Percentiles rank a stretch among this genome's conserved stretches.
These are phyloP conservation scores for Mucor circinelloides DNA, from an alignment of 371 early-diverging fungal genomes.

Conservation along the genomic window DNA sequence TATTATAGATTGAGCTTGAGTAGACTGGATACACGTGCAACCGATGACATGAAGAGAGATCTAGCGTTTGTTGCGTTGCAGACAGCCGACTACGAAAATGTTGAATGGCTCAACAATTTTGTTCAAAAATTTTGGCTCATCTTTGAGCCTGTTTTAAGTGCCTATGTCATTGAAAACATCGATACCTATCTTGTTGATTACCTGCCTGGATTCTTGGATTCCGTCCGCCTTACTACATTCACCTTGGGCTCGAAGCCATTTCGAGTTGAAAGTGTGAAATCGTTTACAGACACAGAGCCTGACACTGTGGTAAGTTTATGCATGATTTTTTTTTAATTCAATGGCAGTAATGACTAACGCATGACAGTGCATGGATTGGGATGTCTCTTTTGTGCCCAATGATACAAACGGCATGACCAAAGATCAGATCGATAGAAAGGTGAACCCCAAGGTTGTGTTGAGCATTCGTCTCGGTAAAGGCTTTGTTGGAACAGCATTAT, in stretches of 20 bases:
- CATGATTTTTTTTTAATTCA: too few species aligned
- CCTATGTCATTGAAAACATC: conserved; percentile 71
- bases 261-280: conserved; percentile 83
- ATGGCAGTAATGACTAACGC: neutral
- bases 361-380: conserved; percentile 87
- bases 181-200: conserved; percentile 77
- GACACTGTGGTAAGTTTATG: conserved; percentile 72
- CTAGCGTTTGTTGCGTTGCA: conserved; percentile 51
- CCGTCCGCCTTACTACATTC: conserved; percentile 88
- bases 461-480: conserved; percentile 90
- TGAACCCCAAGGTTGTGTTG: conserved; percentile 94
- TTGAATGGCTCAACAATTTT: conserved; percentile 97
- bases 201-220: conserved; percentile 89
- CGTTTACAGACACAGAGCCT: conserved; percentile 73
- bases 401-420: conserved; percentile 70
- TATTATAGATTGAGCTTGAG: conserved; percentile 69
- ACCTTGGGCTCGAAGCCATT: conserved; percentile 97
- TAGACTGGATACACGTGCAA: conserved; percentile 62
- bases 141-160: conserved; percentile 90
- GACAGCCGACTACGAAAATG: conserved; percentile 72
- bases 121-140: conserved; percentile 87
- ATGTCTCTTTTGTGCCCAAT: conserved; percentile 86
- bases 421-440: conserved; percentile 58
- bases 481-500: conserved; percentile 86
- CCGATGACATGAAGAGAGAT: conserved; percentile 74